Percentiles rank a stretch among this genome's conserved stretches.
Evolutionary conservation across 306 rosid species (phyloP).

Genomic region (Citrullus mucosospermus): DNA sequence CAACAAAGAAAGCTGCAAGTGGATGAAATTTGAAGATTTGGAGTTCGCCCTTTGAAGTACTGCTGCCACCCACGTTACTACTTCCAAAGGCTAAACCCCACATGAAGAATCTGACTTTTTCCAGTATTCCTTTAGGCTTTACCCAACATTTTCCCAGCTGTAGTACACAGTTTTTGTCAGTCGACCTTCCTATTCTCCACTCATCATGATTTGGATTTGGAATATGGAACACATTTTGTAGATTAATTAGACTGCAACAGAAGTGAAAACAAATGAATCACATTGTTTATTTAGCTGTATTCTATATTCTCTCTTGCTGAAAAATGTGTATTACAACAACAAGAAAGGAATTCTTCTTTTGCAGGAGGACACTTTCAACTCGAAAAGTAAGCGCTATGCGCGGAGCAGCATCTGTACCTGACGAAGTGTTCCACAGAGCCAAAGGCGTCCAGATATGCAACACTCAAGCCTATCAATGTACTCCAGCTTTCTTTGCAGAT

Average conservation of each 20-base stretch:
- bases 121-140: background rate
- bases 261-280: background rate
- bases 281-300: background rate
- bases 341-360: conserved; percentile 2
- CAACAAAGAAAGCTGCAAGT: background rate
- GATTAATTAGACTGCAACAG: background rate
- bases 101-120: background rate
- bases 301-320: background rate
- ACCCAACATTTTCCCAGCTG: background rate
- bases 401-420: conserved; percentile 94
- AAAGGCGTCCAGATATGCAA: conserved; percentile 87
- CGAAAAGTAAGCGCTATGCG: conserved; percentile 76
- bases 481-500: conserved; percentile 91
- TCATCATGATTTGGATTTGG: background rate
- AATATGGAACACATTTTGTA: background rate
- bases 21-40: background rate
- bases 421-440: conserved; percentile 82
- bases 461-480: conserved; percentile 85
- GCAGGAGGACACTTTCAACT: conserved; percentile 74
- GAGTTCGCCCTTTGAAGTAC: background rate
- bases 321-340: background rate
- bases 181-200: background rate
- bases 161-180: background rate
- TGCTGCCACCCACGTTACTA: background rate
- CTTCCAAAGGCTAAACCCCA: background rate